Evolutionary conservation across 768 basidiomycete genomes (phyloP).

Genomic region (Auricularia cornea): DNA sequence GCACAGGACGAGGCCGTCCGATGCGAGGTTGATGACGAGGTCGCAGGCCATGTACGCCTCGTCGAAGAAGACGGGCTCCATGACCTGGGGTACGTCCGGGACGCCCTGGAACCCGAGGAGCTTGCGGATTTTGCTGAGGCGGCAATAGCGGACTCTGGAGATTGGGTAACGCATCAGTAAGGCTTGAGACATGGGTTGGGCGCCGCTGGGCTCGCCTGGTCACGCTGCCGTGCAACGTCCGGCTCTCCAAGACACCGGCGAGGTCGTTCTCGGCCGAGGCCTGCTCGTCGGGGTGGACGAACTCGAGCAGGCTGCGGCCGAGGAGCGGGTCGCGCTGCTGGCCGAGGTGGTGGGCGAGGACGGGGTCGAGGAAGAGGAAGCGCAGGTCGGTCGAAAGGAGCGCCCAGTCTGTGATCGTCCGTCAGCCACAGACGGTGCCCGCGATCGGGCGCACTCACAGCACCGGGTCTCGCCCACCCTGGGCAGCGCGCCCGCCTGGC

Average conservation of each 20-base stretch:
- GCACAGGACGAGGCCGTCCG: slow-evolving; percentile 78
- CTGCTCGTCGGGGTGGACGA: slow-evolving; percentile 82
- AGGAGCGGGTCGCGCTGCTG: slow-evolving; percentile 61
- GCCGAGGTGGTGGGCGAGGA: slow-evolving; percentile 61
- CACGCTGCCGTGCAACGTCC: slow-evolving; percentile 75
- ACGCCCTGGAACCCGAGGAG: slow-evolving; percentile 56
- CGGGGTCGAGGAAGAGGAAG: slow-evolving; percentile 80
- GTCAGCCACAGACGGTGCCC: not conserved
- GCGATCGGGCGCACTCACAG: not conserved
- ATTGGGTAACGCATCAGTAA: slow-evolving; percentile 10
- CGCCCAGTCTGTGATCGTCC: slow-evolving; percentile 56
- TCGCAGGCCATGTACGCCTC: slow-evolving; percentile 77
- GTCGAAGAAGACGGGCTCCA: slow-evolving; percentile 57
- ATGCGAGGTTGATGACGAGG: slow-evolving; percentile 85
- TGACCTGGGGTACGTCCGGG: slow-evolving; percentile 39
- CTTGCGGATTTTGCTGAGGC: slow-evolving; percentile 64
- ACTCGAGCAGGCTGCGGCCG: slow-evolving; percentile 62
- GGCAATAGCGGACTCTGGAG: slow-evolving; percentile 66
- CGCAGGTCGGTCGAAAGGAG: slow-evolving; percentile 65
- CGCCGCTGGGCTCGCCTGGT: slow-evolving; percentile 40
- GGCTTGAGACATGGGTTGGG: slow-evolving; percentile 8
- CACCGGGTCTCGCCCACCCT: not conserved
- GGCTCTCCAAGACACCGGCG: slow-evolving; percentile 60
- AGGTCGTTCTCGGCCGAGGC: slow-evolving; percentile 67
- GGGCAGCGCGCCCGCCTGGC: not conserved